Base-by-base conservation (phyloP, 2,329 filamentous ascomycete species). In the Dryadomyces quercus-mongolicae region DNA sequence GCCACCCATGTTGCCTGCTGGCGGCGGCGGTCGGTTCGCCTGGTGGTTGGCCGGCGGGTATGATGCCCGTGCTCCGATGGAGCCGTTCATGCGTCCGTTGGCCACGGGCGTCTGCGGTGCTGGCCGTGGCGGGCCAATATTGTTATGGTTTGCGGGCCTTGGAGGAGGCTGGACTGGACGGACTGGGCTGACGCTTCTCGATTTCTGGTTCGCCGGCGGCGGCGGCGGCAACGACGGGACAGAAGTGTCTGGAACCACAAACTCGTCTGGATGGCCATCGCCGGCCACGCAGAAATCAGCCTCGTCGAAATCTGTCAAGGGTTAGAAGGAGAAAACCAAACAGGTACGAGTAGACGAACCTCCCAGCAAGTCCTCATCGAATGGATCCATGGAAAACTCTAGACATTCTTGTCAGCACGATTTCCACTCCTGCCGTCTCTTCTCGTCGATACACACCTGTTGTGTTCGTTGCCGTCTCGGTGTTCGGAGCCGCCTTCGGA, bases 181-280 rank as follows among this genome's bases (percentile, higher is more conserved):
- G 6, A 59, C 54, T 0, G 59, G 59, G 12, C 59, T 60, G 1
- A 51, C 53, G 46, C 21, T 60, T 44, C 58, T 52, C 1, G 56
- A 58, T 15, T 62, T 61, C 22, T 64, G 62, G 34, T 56, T 55
- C 22, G 59, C 59, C 36, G 34, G 44, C 1, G 55, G 59, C 8
- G 55, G 59, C 8, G 56, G 53, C 1, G 55, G 52, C 5, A 57
- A 50, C 1, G 57, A 47, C 3, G 57, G 55, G 1, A 57, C 49
- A 7, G 55, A 47, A 51, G 66, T 58, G n/a, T 66, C 66, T 8
- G 75, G 69, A 13, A 91, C 67, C 34, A 77, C 69, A n/a, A 92
- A 75, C 64, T 92, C 88, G 65, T 93, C 87, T 4, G 86, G 86
- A 62, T 90, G 84, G 20, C 78, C 84, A 31, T 85, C 80, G 58